Conservation (phyloP, 305 asterid species). For the Petunia hybrid region DNA sequence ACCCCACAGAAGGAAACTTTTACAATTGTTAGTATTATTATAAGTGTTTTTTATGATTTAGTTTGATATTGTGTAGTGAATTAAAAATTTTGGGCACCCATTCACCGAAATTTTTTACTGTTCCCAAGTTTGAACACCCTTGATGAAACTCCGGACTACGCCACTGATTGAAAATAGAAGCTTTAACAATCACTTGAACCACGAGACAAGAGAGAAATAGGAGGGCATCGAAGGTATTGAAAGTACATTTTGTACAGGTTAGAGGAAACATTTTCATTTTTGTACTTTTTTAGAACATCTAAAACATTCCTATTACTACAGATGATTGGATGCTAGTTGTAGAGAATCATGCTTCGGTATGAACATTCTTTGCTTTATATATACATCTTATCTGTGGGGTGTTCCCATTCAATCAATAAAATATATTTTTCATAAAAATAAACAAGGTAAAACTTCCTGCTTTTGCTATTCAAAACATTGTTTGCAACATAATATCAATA, state of each 20-base stretch:
- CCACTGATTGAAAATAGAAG: neutral
- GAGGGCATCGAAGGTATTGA: neutral
- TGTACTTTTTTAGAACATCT: neutral
- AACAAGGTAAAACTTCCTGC: neutral
- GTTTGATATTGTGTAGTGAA: too few species aligned
- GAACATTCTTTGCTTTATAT: neutral
- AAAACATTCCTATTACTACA: neutral
- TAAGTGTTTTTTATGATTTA: too few species aligned
- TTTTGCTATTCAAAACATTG: neutral
- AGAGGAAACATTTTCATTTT: neutral
- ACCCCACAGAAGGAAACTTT: too few species aligned
- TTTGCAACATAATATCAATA: conserved; percentile 3
- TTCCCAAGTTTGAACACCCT: too few species aligned
- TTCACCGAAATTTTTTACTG: too few species aligned
- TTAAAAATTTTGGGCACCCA: too few species aligned
- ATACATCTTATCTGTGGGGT: neutral
- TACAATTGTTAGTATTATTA: too few species aligned
- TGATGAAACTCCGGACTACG: too few species aligned
- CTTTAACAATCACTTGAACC: neutral
- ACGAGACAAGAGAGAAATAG: neutral
- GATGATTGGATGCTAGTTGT: neutral
- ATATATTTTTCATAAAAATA: neutral
- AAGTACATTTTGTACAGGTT: neutral
- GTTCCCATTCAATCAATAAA: conserved; percentile 10
- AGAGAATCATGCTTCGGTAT: conserved; percentile 18